Evolutionary conservation across 2,329 filamentous ascomycete genomes (phyloP), one percentile per base, ranked within the genome.

Genomic region (Cercospora sp.): DNA sequence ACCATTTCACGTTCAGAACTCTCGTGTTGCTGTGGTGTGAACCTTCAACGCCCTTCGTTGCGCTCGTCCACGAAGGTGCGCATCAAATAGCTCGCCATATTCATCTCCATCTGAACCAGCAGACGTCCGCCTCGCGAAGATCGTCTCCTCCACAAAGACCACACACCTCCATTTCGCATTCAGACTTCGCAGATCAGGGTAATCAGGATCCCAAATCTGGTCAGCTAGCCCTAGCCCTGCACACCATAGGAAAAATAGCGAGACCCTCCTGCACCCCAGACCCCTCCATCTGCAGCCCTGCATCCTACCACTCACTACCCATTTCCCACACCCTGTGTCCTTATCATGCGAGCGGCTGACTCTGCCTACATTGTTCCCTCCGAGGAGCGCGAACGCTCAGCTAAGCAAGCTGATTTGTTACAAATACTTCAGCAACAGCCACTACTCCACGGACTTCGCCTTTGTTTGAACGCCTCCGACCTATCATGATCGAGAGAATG

Each of bases 311-410:
- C 58, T 40, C 60, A 31, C 20, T 23, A 23, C 9, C 42, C 26
- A 18, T 23, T 48, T 13, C n/a, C 26, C 28, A 20, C 28, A 13
- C 60, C n/a, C 40, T 40, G 18, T 28, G 8, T 42, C 16, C 2
- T 28, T 13, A 45, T 42, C 18, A 63, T 63, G 60, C 26, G 60
- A 53, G 20, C 60, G 30, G 60, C 60, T 63, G 60, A 63, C 51
- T 30, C 53, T 30, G n/a, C 53, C 3, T 57, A 42, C 13, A 31
- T 3, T n/a, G 3, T 57, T n/a, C 20, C 23, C 13, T 28, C 23
- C 20, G 53, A 57, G 18, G 48, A 28, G 20, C 18, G 20, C 48
- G 16, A n/a, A 23, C 48, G 20, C 48, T 53, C 48, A 53, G 20
- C 20, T 20, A 12, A 53, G 48, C 48, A 53, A 53, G 26, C 48